phyloP scores from a whole-genome alignment of 2,329 filamentous ascomycete species.

The Aspergillus ibericus region DNA sequence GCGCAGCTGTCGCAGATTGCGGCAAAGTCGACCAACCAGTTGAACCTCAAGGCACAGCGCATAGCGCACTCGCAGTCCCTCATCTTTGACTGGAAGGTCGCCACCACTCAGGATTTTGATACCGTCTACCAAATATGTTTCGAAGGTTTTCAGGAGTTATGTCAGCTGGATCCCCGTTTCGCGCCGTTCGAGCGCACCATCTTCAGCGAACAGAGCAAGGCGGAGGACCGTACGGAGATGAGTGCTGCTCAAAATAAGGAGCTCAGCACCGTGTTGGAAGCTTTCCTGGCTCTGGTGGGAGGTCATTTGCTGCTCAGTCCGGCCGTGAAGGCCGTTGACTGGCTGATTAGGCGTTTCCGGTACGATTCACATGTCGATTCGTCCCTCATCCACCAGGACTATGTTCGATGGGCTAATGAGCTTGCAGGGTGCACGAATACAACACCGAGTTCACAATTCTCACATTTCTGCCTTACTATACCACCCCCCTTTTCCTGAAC shows the following conservation, averaged over 20 bases:
- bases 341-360: conserved; percentile 89
- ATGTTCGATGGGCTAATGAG: conserved; percentile 17
- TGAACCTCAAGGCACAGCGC: conserved; percentile 92
- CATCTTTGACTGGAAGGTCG: conserved; percentile 84
- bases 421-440: conserved; percentile 77
- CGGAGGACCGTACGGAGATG: conserved; percentile 83
- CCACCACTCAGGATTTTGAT: conserved; percentile 85
- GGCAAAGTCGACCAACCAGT: conserved; percentile 81
- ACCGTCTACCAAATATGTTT: conserved; percentile 82
- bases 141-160: conserved; percentile 89
- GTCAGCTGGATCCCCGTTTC: conserved; percentile 80
- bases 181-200: conserved; percentile 70
- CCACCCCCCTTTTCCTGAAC: conserved; percentile 78
- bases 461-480: conserved; percentile 91
- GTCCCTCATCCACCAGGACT: neutral
- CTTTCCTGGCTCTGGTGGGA: conserved; percentile 78
- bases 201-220: conserved; percentile 91
- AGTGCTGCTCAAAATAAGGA: conserved; percentile 77
- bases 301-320: conserved; percentile 78
- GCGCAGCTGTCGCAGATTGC: conserved; percentile 93
- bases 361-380: conserved; percentile 43
- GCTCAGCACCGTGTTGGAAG: conserved; percentile 73
- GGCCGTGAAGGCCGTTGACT: conserved; percentile 88
- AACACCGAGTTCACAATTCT: conserved; percentile 77
- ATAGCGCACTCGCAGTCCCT: conserved; percentile 89